Evolutionary conservation across 2,329 filamentous ascomycete genomes (phyloP), one percentile per base, ranked within the genome.

Genomic region (Aspergillus sp.): DNA sequence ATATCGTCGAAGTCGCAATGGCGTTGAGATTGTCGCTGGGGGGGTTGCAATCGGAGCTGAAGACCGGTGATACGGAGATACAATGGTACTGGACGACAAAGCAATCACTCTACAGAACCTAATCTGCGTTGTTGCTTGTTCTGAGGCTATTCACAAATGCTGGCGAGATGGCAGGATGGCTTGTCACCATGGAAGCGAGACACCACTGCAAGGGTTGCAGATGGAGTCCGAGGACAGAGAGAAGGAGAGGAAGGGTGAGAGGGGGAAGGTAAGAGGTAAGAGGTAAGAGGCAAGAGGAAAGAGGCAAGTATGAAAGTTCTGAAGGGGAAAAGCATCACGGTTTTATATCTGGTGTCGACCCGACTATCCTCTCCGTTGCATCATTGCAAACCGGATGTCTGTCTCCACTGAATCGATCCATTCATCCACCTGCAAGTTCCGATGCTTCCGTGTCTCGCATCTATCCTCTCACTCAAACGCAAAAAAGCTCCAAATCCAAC

Each of bases 91-190:
- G 45, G 48, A 52, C 47, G 38, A 42, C 44, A 41, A 50, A 41
- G 49, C 49, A 46, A 55, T 52, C 49, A 53, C 47, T 36, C 45
- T 58, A 56, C 53, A 58, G 55, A 58, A 58, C 16, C 53, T 49
- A 58, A 56, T 58, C 54, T 50, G 49, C 49, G 40, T 57, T 54
- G 42, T 20, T 40, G 49, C 52, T 55, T 53, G 47, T 54, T 42
- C 42, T 52, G 38, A 44, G 54, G 54, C 54, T 58, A 58, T 57
- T 51, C 54, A 58, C 51, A 55, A 49, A 50, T 25, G 32, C n/a
- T n/a, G n/a, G 36, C 40, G 38, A 32, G 38, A 47, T 36, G 42
- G 36, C 38, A 36, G 38, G 34, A 43, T 47, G 49, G 19, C 38
- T 25, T 51, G 52, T 49, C 43, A 17, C 19, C 49, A 42, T 32